Evolutionary conservation across 352 stramenopile species (phyloP).

Genomic region (Pythium chondricola): DNA sequence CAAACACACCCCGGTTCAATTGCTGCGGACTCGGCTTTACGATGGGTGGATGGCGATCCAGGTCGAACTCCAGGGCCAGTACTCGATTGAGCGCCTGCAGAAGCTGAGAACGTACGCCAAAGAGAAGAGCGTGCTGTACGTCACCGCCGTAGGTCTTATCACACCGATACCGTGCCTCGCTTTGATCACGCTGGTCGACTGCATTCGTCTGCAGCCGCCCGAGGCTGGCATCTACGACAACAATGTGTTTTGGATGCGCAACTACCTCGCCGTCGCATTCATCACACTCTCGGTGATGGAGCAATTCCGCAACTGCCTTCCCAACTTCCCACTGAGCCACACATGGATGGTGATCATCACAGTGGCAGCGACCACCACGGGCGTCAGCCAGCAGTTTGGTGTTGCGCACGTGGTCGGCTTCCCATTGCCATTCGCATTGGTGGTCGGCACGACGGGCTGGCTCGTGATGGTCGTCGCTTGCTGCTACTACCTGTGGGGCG

Average conservation of each 20-base stretch:
- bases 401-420: constrained; percentile 26
- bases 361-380: constrained; percentile 16
- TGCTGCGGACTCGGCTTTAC: not conserved
- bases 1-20: no score
- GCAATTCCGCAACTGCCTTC: constrained; percentile 15
- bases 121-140: not conserved
- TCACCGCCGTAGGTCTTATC: constrained; percentile 13
- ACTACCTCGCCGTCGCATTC: constrained; percentile 19
- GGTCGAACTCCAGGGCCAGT: constrained; percentile 31
- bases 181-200: constrained; percentile 25
- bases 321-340: constrained; percentile 1
- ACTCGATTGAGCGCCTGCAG: constrained; percentile 23
- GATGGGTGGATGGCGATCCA: constrained; percentile 15
- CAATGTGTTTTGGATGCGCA: constrained; percentile 26
- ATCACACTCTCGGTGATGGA: constrained; percentile 22
- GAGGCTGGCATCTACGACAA: constrained; percentile 22
- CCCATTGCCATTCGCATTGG: constrained; percentile 29
- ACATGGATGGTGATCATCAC: constrained; percentile 1
- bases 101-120: constrained; percentile 9
- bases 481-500: constrained; percentile 20
- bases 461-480: constrained; percentile 13
- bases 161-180: constrained; percentile 26
- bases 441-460: constrained; percentile 21
- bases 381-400: constrained; percentile 13
- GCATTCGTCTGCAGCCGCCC: constrained; percentile 14